Evolutionary conservation across 2,329 filamentous ascomycete species (phyloP).

Genomic region (Ceratocystis ficicola): DNA sequence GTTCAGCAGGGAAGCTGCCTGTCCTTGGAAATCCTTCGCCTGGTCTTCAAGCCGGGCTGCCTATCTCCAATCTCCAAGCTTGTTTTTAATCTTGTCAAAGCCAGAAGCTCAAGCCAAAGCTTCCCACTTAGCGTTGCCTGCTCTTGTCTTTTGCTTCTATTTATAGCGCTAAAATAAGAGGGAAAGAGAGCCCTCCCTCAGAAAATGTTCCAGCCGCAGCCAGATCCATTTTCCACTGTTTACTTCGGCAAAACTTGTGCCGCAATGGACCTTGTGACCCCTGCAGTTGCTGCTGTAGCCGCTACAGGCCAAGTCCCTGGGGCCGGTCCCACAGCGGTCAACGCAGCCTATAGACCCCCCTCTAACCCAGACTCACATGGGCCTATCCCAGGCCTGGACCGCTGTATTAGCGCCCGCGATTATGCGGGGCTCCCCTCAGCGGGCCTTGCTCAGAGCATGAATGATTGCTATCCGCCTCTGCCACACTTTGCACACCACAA

Average conservation of each 20-base stretch:
- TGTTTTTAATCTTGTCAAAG: neutral
- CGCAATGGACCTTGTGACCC: neutral
- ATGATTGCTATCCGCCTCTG: neutral
- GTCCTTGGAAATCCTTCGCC: conserved; percentile 4
- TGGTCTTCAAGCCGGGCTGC: neutral
- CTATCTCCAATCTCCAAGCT: neutral
- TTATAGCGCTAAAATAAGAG: too few relatives aligned
- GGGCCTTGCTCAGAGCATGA: neutral
- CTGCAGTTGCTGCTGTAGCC: neutral
- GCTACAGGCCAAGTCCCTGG: neutral
- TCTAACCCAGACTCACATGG: neutral
- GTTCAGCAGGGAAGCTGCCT: conserved; percentile 6
- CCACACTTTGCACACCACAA: neutral
- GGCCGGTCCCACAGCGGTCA: neutral
- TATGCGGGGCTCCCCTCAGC: neutral
- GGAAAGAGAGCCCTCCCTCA: conserved; percentile 1
- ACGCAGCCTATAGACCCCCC: neutral
- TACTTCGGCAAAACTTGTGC: conserved; percentile 26
- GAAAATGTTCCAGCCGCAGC: conserved; percentile 46
- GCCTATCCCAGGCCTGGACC: neutral
- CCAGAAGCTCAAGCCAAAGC: conserved; percentile 10
- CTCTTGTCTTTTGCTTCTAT: neutral
- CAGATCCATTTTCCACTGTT: conserved; percentile 38
- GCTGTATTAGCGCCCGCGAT: neutral
- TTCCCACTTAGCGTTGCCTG: neutral